Percentiles rank a stretch among this genome's conserved stretches.
These are phyloP conservation scores for Solanum pinnatisectum DNA, from an alignment of 257 asterid genomes.

Conservation along the genomic window DNA sequence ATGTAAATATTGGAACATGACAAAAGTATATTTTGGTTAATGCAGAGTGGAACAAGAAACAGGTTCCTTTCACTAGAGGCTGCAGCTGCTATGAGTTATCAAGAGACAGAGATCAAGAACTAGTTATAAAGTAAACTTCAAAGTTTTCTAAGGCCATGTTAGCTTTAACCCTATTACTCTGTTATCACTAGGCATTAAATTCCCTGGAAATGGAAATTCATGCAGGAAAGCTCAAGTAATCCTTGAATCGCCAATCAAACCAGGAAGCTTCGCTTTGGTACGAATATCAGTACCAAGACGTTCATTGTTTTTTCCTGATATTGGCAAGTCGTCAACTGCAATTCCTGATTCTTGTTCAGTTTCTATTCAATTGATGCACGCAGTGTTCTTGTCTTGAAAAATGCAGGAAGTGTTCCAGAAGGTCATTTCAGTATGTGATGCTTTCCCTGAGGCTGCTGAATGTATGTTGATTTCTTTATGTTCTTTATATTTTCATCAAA, in stretches of 20 bases:
- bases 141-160: neutral
- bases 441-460: constrained; percentile 63
- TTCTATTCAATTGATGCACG: neutral
- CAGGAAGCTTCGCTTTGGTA: constrained; percentile 56
- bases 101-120: constrained; percentile 23
- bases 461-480: constrained; percentile 24
- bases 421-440: constrained; percentile 44
- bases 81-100: constrained; percentile 55
- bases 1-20: neutral
- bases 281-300: neutral
- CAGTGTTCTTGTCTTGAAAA: neutral
- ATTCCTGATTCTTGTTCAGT: neutral
- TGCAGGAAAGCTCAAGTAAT: constrained; percentile 62
- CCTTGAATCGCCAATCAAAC: constrained; percentile 66
- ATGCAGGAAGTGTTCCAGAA: constrained; percentile 45
- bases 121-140: constrained; percentile 43
- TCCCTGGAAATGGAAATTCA: neutral
- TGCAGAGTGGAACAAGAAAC: constrained; percentile 69
- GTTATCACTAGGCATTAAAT: neutral
- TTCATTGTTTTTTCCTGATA: neutral
- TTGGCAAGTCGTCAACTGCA: neutral
- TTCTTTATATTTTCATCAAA: neutral
- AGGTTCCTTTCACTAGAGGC: constrained; percentile 71
- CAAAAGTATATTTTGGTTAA: neutral
- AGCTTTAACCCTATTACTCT: neutral